Evolutionary conservation across 495 filamentous ascomycete genomes (phyloP).

Genomic region (Poronia punctata): DNA sequence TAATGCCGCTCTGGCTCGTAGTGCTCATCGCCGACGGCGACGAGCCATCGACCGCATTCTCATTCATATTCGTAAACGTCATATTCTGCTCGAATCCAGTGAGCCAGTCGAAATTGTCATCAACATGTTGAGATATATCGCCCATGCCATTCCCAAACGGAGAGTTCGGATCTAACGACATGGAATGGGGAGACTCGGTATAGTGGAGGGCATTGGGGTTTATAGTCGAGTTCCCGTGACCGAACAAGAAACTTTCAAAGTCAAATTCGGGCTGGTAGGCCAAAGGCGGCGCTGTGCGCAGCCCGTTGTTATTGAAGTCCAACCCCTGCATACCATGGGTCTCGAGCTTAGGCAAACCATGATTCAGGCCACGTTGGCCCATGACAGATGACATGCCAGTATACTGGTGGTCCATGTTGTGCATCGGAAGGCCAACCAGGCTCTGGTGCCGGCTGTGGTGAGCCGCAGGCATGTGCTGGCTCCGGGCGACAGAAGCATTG

Average conservation of each 20-base stretch:
- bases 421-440: constrained; percentile 57
- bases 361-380: constrained; percentile 54
- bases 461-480: constrained; percentile 47
- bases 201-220: constrained; percentile 96
- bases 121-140: constrained; percentile 58
- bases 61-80: constrained; percentile 57
- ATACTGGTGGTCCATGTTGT: constrained; percentile 49
- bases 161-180: constrained; percentile 65
- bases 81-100: constrained; percentile 71
- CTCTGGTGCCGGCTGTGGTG: constrained; percentile 60
- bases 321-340: constrained; percentile 52
- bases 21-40: constrained; percentile 94
- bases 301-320: constrained; percentile 54
- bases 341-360: constrained; percentile 77
- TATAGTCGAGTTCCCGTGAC: constrained; percentile 61
- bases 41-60: constrained; percentile 81
- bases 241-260: constrained; percentile 67
- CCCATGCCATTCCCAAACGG: constrained; percentile 63
- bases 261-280: constrained; percentile 67
- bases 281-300: constrained; percentile 76
- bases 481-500: constrained; percentile 43
- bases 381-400: constrained; percentile 64
- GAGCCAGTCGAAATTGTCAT: constrained; percentile 85
- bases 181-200: constrained; percentile 69
- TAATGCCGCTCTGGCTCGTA: constrained; percentile 83